Conservation (phyloP, 495 filamentous ascomycete genomes). For the Podospora anserina region DNA sequence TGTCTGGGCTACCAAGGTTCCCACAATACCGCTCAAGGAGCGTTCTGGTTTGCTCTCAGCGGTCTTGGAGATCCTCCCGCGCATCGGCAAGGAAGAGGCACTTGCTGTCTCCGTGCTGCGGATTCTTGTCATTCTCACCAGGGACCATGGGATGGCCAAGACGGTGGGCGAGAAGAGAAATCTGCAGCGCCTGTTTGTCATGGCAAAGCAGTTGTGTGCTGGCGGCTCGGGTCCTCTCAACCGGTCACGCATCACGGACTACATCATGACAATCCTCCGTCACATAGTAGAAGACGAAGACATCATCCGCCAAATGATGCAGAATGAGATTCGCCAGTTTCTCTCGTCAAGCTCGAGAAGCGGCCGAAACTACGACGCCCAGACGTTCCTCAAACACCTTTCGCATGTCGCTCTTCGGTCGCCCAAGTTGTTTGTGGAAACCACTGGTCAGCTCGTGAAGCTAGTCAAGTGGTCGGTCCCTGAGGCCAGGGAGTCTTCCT, state of each 20-base stretch:
- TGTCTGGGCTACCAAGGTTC: conserved; percentile 57
- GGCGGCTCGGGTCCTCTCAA: conserved; percentile 71
- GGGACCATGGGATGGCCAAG: conserved; percentile 68
- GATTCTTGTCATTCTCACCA: conserved; percentile 85
- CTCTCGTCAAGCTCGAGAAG: conserved; percentile 59
- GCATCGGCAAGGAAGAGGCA: conserved; percentile 79
- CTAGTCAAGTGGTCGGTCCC: conserved; percentile 56
- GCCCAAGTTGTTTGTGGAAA: conserved; percentile 84
- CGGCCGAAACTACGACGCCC: conserved; percentile 62
- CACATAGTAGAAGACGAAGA: conserved; percentile 94
- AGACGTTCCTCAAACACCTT: conserved; percentile 69
- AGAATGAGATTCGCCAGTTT: conserved; percentile 76
- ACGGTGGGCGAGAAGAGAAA: conserved; percentile 81
- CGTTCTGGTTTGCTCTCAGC: conserved; percentile 68
- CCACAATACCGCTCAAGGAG: conserved; percentile 62
- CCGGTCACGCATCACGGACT: conserved; percentile 52
- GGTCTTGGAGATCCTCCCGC: conserved; percentile 76
- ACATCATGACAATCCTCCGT: conserved; percentile 80
- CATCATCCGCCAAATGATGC: conserved; percentile 87
- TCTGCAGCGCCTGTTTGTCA: conserved; percentile 84
- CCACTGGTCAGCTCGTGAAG: conserved; percentile 82
- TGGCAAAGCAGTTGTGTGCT: conserved; percentile 86
- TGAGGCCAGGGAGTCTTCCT: conserved; percentile 46
- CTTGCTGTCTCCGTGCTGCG: conserved; percentile 80
- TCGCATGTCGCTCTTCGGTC: conserved; percentile 79